Base-by-base conservation (phyloP, 2,329 filamentous ascomycete genomes). In the Epicoccum nigrum region DNA sequence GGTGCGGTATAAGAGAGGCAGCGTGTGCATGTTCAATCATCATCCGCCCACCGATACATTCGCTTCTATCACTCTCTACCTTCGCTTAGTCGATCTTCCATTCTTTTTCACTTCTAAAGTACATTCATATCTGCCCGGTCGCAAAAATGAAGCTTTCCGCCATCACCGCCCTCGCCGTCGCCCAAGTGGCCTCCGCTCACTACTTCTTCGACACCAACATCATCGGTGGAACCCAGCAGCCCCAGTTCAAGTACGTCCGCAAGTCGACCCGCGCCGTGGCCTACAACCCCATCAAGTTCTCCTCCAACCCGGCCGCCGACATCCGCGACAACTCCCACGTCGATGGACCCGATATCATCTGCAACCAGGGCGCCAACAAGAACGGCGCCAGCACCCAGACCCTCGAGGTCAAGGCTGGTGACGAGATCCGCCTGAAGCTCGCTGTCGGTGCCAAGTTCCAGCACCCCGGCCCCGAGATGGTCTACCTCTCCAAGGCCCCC, bases 401-500 rank as follows among this genome's bases (percentile, higher is more conserved):
- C 27, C 13, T 52, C 37, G 55, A 58, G 12, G 59, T 63, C 23
- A 62, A 60, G 25, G 62, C 60, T n/a, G 63, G 64, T 25, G 57
- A 59, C 12, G 57, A 54, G 39, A 35, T 66, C 27, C 56, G 50
- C 34, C 47, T 59, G 45, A 59, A 52, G 51, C 45, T 69, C 35
- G 62, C 41, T 33, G 57, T 65, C 15, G 58, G 60, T 20, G 58
- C 58, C 20, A 56, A 53, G 19, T 59, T 68, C 49, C 43, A 59
- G 46, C 64, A 67, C 47, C 62, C 61, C 15, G 64, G 64, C 5
- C 62, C 64, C 11, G 55, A 42, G 9, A 45, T 60, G 27, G 61
- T 67, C 45, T 68, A 68, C 54, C 62, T 70, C 64, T 61, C 65
- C 44, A 62, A 67, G 50, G 67, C 60, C 7, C 66, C 67, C 33